Percentiles rank a stretch among this genome's conserved stretches.
phyloP scores from a whole-genome alignment of 768 basidiomycete genomes.

The Russula foetens region DNA sequence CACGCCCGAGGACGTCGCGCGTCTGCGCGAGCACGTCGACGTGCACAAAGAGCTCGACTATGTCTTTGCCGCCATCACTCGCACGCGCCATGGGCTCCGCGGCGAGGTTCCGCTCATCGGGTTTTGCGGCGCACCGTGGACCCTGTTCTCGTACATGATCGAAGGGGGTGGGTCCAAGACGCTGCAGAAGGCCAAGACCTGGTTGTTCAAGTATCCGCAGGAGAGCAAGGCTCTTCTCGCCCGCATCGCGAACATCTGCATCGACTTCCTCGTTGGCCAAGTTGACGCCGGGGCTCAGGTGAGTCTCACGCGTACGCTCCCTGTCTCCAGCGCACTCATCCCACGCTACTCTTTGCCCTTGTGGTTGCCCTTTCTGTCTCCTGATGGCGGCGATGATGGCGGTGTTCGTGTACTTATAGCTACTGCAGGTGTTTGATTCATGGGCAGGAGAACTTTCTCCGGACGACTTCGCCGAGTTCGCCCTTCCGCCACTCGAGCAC shows the following conservation, averaged over 20 bases:
- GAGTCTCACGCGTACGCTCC: slow-evolving; percentile 19
- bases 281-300: slow-evolving; percentile 96
- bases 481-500: slow-evolving; percentile 66
- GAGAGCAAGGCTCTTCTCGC: slow-evolving; percentile 70
- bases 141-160: slow-evolving; percentile 96
- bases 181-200: slow-evolving; percentile 85
- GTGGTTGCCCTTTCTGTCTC: no score
- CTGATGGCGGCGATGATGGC: neutral
- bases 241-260: slow-evolving; percentile 82
- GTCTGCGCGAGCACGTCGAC: slow-evolving; percentile 56
- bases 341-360: neutral
- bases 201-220: slow-evolving; percentile 87
- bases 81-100: slow-evolving; percentile 68
- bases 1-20: slow-evolving; percentile 62
- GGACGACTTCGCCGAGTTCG: slow-evolving; percentile 76
- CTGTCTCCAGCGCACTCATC: neutral
- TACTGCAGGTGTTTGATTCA: slow-evolving; percentile 96
- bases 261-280: slow-evolving; percentile 87
- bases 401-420: slow-evolving; percentile 34
- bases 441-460: slow-evolving; percentile 91
- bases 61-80: slow-evolving; percentile 86
- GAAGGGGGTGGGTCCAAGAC: slow-evolving; percentile 93
- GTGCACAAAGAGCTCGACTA: slow-evolving; percentile 83
- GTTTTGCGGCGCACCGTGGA: slow-evolving; percentile 98
- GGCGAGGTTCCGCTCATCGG: slow-evolving; percentile 95